Base-by-base conservation (phyloP, 148 eudicot genomes). In the Rhododendron griersonianum region DNA sequence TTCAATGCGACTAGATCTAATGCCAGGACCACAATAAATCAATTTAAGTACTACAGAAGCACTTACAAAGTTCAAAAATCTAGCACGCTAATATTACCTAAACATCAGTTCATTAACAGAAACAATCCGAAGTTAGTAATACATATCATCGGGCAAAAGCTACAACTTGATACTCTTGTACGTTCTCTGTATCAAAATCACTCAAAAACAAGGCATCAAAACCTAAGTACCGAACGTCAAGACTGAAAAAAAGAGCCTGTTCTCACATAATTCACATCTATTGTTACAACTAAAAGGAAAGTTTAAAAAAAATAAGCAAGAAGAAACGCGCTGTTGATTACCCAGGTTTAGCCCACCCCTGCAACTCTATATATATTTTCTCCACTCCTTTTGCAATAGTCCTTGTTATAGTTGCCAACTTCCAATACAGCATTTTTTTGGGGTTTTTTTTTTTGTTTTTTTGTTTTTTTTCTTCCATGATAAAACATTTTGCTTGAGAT, bases 131-230 rank as follows among this genome's bases (percentile, higher is more conserved):
- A 48, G 44, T 71, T 71, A 30, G 79, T 71, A 11, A 71, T 30
- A 71, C 85, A 69, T 47, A 33, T 71, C 59, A 28, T 25, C 0
- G 11, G 44, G 85, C 61, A 71, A 71, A 71, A 71, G 30, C 59
- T 71, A 84, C 41, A 84, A 33, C 19, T 71, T 71, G 28, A 84
- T 21, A 48, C 30, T 47, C 41, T 71, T 28, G 63, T 84, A 83
- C 37, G 33, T 47, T 39, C 25, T 53, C 78, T 69, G 80, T 81
- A 89, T 84, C 86, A 82, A 81, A 85, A 87, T 82, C 83, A 87
- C 88, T 53, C 61, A 23, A 37, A 23, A 37, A 44, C 87, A 67
- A 55, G 85, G 47, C 47, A 59, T 86, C 86, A 89, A 41, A 69
- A 44, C 80, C 84, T 78, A 86, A 25, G 25, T 51, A 71, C 86